Evolutionary conservation across 257 asterid genomes (phyloP).

Genomic region (Sherardia arvensis): DNA sequence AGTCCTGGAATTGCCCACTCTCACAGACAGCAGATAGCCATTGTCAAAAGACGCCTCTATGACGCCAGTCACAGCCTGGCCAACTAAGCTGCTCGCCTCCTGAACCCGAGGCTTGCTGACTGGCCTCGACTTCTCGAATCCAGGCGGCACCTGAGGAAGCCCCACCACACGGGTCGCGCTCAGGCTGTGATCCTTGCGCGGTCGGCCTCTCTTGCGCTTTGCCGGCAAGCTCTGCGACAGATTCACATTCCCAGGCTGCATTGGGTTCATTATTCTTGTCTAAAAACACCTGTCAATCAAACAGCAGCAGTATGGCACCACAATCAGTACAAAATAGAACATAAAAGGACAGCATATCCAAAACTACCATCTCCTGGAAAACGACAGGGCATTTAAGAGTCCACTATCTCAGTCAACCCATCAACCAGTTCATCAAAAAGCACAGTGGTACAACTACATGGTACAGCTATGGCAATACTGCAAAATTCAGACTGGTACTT

Average conservation of each 20-base stretch:
- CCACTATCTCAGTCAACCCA: background rate
- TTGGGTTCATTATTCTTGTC: constrained; percentile 24
- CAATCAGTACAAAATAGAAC: background rate
- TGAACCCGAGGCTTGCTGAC: constrained; percentile 9
- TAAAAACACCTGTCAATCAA: background rate
- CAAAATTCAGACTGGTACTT: background rate
- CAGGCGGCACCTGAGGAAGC: constrained; percentile 35
- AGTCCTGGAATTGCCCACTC: constrained; percentile 55
- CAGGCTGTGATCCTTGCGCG: constrained; percentile 34
- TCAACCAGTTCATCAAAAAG: background rate
- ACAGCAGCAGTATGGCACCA: background rate
- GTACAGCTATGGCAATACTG: background rate
- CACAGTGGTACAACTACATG: background rate
- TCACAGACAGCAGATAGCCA: constrained; percentile 67
- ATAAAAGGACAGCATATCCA: background rate
- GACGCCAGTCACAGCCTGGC: constrained; percentile 78
- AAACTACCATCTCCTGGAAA: background rate
- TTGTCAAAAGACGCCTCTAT: constrained; percentile 83
- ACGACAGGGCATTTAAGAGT: background rate
- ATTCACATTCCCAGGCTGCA: constrained; percentile 23
- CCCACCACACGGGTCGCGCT: constrained; percentile 18
- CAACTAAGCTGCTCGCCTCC: constrained; percentile 32
- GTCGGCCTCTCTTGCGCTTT: constrained; percentile 42
- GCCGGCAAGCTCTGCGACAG: constrained; percentile 14
- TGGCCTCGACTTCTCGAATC: constrained; percentile 30